Evolutionary conservation across 495 filamentous ascomycete genomes (phyloP).

Genomic region (Massariosphaeria phaeospora): DNA sequence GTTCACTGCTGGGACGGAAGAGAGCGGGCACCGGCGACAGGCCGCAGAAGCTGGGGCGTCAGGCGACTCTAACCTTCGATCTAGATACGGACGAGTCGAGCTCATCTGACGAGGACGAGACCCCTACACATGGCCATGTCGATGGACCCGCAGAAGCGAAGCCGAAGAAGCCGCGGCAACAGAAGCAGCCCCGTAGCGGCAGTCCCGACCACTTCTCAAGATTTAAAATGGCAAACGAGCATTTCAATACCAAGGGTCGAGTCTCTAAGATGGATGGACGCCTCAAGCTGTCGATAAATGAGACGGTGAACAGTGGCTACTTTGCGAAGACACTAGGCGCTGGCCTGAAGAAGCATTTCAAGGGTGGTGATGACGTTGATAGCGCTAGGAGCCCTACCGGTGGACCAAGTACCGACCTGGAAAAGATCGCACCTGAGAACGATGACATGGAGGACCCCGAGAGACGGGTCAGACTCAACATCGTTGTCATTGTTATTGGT

Average conservation of each 20-base stretch:
- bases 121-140: not conserved
- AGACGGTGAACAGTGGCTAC: conserved; percentile 60
- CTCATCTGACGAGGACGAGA: conserved; percentile 21
- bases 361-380: conserved; percentile 7
- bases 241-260: conserved; percentile 60
- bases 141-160: not conserved
- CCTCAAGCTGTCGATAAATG: conserved; percentile 63
- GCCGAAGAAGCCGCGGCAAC: not conserved
- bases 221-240: conserved; percentile 57
- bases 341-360: conserved; percentile 45
- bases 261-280: conserved; percentile 65
- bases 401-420: conserved; percentile 1
- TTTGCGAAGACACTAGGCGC: conserved; percentile 64
- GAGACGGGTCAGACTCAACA: conserved; percentile 54
- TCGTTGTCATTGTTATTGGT: conserved; percentile 76
- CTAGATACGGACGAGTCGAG: conserved; percentile 23
- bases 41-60: not conserved
- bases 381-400: not conserved
- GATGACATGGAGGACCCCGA: conserved; percentile 25
- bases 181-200: not conserved
- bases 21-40: not conserved
- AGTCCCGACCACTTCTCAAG: conserved; percentile 26
- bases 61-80: conserved; percentile 24
- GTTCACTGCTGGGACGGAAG: conserved; percentile 10
- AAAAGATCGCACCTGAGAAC: conserved; percentile 19